Conservation (phyloP, 768 basidiomycete genomes). For the Coprinopsis sp. region DNA sequence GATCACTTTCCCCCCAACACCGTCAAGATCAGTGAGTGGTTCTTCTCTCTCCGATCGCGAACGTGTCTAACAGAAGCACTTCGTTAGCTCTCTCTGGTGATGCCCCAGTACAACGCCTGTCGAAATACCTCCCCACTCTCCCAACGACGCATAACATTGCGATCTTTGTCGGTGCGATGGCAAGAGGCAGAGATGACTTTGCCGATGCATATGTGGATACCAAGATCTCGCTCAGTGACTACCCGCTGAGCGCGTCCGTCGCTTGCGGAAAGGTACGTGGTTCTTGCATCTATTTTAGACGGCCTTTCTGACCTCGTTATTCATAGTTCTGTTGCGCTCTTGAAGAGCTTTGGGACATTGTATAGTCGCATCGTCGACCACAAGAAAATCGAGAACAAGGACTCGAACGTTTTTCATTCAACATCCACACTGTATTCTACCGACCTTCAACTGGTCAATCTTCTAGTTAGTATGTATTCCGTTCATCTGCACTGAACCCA, state of each 20-base stretch:
- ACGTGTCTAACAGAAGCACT: not conserved
- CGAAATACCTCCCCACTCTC: conserved; percentile 77
- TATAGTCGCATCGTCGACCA: no score
- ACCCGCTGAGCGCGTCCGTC: conserved; percentile 86
- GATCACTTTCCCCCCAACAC: conserved; percentile 96
- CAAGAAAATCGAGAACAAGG: no score
- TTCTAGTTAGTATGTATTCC: no score
- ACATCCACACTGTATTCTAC: no score
- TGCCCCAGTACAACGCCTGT: conserved; percentile 74
- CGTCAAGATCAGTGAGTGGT: conserved; percentile 82
- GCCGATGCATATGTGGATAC: conserved; percentile 93
- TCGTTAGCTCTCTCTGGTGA: conserved; percentile 83
- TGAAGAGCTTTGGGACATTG: no score
- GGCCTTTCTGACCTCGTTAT: no score
- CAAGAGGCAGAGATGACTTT: conserved; percentile 92
- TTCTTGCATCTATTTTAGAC: no score
- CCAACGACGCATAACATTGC: conserved; percentile 87
- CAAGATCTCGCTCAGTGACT: conserved; percentile 95
- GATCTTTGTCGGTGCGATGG: conserved; percentile 98
- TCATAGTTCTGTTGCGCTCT: no score
- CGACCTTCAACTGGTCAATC: no score
- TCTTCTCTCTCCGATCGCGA: not conserved
- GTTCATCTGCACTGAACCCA: no score
- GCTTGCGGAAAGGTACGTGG: conserved; percentile 95
- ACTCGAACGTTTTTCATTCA: no score